phyloP scores from a whole-genome alignment of 2,329 filamentous ascomycete genomes.

The Diaporthe nobilis region DNA sequence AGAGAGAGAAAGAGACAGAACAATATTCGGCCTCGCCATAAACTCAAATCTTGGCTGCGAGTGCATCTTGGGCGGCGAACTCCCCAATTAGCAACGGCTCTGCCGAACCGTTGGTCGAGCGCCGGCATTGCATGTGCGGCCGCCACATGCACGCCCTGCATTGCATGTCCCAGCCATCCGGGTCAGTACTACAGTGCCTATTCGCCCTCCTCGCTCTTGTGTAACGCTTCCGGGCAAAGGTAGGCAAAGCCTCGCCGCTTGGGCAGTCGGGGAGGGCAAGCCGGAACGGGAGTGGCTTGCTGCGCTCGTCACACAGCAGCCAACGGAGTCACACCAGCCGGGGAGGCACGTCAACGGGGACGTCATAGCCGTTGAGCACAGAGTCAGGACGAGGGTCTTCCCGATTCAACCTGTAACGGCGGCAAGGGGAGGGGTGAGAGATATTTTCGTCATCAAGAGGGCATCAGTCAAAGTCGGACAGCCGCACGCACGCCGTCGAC shows the following conservation, averaged over 20 bases:
- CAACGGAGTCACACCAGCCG: conserved; percentile 3
- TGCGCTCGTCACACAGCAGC: conserved; percentile 10
- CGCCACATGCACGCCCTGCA: conserved; percentile 7
- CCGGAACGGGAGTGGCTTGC: conserved; percentile 3
- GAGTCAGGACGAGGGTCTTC: not conserved
- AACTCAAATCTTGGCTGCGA: not conserved
- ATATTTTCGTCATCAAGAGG: not conserved
- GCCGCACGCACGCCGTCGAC: not conserved
- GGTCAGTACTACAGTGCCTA: not conserved
- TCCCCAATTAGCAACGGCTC: not conserved
- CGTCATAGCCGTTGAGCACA: conserved; percentile 16
- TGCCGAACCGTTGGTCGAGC: not conserved
- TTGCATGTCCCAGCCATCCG: conserved; percentile 19
- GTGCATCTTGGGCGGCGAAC: not conserved
- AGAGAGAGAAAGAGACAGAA: not conserved
- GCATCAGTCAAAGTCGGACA: not conserved
- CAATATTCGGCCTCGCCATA: not conserved
- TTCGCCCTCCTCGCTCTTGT: not conserved
- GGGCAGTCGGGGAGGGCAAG: conserved; percentile 10
- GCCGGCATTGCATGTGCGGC: not conserved
- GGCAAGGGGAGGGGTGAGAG: not conserved
- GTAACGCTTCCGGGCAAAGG: not conserved
- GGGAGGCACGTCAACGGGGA: not conserved
- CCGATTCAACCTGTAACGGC: not conserved
- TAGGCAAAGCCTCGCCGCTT: not conserved